A percentile compares a stretch with the other conserved stretches of the same genome.
phyloP scores from a whole-genome alignment of 306 rosid species.

The Datisca glomerata region DNA sequence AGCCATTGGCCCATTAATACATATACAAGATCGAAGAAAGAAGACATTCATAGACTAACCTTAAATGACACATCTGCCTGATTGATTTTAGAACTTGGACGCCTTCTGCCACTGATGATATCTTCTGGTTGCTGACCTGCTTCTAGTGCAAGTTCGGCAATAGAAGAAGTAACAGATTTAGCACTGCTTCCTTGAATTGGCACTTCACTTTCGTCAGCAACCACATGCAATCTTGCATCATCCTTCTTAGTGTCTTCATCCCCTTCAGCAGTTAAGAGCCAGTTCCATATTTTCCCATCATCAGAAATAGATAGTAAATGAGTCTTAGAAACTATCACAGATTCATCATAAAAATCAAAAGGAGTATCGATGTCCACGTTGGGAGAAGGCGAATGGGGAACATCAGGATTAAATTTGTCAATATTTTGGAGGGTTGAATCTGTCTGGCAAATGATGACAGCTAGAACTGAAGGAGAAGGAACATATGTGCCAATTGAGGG shows the following conservation, averaged over 20 bases:
- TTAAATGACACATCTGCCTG: conserved; percentile 47
- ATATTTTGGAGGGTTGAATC: conserved; percentile 67
- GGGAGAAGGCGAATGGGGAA: conserved; percentile 51
- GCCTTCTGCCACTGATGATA: conserved; percentile 22
- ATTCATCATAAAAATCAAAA: conserved; percentile 63
- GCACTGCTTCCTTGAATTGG: conserved; percentile 25
- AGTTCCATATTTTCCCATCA: conserved; percentile 94
- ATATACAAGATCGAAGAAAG: not conserved
- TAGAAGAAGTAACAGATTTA: conserved; percentile 23
- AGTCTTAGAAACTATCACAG: conserved; percentile 44
- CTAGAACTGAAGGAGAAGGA: conserved; percentile 78
- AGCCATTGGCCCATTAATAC: conserved; percentile 16
- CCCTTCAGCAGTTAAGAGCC: conserved; percentile 83
- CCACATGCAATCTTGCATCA: conserved; percentile 27
- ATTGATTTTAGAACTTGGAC: conserved; percentile 25
- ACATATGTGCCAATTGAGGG: conserved; percentile 86
- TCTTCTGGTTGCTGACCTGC: conserved; percentile 27
- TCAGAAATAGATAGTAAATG: conserved; percentile 83
- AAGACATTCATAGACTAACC: conserved; percentile 23
- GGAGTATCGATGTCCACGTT: conserved; percentile 70
- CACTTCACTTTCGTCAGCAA: conserved; percentile 21
- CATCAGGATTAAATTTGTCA: conserved; percentile 48
- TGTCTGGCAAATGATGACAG: conserved; percentile 56
- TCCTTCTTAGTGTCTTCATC: conserved; percentile 35
- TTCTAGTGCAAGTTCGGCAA: conserved; percentile 27